Percentiles rank a stretch among this genome's conserved stretches.
Conservation (phyloP, 2,329 filamentous ascomycete genomes). For the Xylariaceae sp. region DNA sequence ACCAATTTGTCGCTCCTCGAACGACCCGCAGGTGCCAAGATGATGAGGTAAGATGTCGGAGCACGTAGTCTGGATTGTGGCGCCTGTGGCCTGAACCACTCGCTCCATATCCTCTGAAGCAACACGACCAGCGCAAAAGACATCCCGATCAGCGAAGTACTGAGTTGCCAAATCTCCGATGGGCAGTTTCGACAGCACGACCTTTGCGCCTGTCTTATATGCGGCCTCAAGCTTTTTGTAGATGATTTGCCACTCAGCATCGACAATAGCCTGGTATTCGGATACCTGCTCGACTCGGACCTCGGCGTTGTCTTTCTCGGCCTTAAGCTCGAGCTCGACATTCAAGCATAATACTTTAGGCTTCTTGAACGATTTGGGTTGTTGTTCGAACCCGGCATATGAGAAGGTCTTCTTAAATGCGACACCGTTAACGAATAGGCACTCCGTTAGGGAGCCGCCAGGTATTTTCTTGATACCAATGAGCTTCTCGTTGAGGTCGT, state of each 20-base stretch:
- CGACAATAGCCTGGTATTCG: conserved; percentile 98
- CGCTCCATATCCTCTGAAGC: conserved; percentile 92
- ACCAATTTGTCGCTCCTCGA: conserved; percentile 97
- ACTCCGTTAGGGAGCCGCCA: conserved; percentile 93
- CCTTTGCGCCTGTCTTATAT: conserved; percentile 93
- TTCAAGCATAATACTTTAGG: conserved; percentile 98
- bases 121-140: conserved; percentile 97
- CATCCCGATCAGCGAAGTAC: conserved; percentile 95
- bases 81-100: conserved; percentile 92
- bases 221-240: conserved; percentile 98
- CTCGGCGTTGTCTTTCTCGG: conserved; percentile 98
- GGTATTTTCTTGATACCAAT: conserved; percentile 99
- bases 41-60: conserved; percentile 90
- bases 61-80: conserved; percentile 92
- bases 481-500: conserved; percentile 95
- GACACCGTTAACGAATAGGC: conserved; percentile 95
- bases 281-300: conserved; percentile 97
- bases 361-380: conserved; percentile 92
- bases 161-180: conserved; percentile 98
- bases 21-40: conserved; percentile 85
- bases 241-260: conserved; percentile 99
- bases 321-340: conserved; percentile 97
- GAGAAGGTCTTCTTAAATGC: conserved; percentile 99
- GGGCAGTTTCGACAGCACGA: conserved; percentile 94
- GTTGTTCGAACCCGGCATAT: conserved; percentile 98